Evolutionary conservation across 345 rosid genomes (phyloP).

Genomic region (Isatis tinctoria): DNA sequence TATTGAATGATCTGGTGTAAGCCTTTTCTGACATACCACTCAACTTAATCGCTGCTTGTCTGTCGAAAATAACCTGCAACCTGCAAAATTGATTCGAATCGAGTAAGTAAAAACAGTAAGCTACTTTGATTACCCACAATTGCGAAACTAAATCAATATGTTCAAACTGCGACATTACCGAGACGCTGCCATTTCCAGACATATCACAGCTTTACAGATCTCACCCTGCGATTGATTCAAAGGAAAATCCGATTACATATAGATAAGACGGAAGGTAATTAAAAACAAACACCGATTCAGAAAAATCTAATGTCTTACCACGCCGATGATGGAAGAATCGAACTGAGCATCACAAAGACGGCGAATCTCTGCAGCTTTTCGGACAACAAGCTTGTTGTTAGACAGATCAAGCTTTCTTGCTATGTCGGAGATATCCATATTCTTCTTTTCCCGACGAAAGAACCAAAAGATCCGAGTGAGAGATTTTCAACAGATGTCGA

Average conservation of each 20-base stretch:
- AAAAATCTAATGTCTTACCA: slow-evolving; percentile 39
- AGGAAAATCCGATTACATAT: neutral
- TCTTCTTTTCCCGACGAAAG: neutral
- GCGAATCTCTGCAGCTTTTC: slow-evolving; percentile 96
- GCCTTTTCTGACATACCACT: slow-evolving; percentile 96
- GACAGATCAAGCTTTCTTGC: slow-evolving; percentile 74
- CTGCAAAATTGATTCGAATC: slow-evolving; percentile 28
- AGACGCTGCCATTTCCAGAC: slow-evolving; percentile 83
- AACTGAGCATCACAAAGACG: slow-evolving; percentile 92
- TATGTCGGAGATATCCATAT: slow-evolving; percentile 71
- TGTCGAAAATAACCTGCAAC: slow-evolving; percentile 64
- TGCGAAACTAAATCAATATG: neutral
- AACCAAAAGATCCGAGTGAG: neutral
- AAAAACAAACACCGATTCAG: neutral
- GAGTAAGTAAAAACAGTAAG: neutral
- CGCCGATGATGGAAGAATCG: slow-evolving; percentile 86
- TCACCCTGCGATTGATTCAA: slow-evolving; percentile 57
- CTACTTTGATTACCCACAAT: neutral
- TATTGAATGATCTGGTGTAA: slow-evolving; percentile 74
- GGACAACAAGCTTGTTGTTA: slow-evolving; percentile 52
- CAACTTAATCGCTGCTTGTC: slow-evolving; percentile 59
- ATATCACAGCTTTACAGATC: slow-evolving; percentile 83
- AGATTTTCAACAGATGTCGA: neutral
- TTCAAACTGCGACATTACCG: slow-evolving; percentile 34
- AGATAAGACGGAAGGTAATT: neutral